Evolutionary conservation across 768 basidiomycete genomes (phyloP).

Genomic region (Pleurotus tuoliensis): DNA sequence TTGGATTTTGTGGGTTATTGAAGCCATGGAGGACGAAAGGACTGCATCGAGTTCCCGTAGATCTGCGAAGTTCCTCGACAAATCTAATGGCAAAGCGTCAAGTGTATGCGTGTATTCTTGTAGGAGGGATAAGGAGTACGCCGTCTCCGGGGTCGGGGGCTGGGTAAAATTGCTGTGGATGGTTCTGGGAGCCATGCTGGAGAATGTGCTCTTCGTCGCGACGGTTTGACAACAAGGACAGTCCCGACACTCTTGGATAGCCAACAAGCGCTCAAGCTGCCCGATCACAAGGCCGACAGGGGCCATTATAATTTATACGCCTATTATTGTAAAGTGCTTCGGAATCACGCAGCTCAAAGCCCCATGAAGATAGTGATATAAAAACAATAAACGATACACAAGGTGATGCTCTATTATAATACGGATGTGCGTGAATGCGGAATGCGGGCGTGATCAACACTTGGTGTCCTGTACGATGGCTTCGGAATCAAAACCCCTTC

Average conservation of each 20-base stretch:
- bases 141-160: constrained; percentile 22
- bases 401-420: constrained; percentile 7
- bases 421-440: constrained; percentile 7
- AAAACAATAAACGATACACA: constrained; percentile 10
- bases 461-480: neutral
- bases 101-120: constrained; percentile 88
- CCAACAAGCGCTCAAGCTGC: too few relatives aligned
- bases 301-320: too few relatives aligned
- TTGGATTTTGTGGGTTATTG: constrained; percentile 78
- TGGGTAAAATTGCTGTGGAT: neutral
- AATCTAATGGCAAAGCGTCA: constrained; percentile 89
- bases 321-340: too few relatives aligned
- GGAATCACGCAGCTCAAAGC: neutral
- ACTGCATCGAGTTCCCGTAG: constrained; percentile 98
- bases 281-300: too few relatives aligned
- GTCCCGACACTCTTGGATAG: too few relatives aligned
- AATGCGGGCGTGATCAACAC: constrained; percentile 8
- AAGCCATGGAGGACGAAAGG: constrained; percentile 79
- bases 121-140: constrained; percentile 67
- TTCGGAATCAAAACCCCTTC: constrained; percentile 4
- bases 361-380: constrained; percentile 5
- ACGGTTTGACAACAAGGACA: neutral
- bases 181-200: neutral
- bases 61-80: constrained; percentile 93
- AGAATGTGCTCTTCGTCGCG: neutral